A percentile compares a stretch with the other conserved stretches of the same genome.
Evolutionary conservation across 176 grass and related monocot species (phyloP).

Genomic region (Thalia dealbata): DNA sequence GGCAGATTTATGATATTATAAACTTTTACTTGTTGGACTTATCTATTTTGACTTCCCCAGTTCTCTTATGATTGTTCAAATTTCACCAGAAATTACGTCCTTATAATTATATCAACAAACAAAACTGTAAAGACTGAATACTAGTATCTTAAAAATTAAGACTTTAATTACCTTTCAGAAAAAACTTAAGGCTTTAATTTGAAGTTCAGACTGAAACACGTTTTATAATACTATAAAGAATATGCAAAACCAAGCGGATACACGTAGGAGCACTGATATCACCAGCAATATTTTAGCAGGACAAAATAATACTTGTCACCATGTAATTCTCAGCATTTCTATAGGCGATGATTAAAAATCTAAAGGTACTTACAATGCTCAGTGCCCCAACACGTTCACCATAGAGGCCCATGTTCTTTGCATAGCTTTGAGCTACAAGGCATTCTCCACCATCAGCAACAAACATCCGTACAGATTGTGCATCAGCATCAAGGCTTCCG

Average conservation of each 20-base stretch:
- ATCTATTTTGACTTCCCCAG: too few relatives aligned
- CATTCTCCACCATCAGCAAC: slow-evolving; percentile 94
- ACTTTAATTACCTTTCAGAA: too few relatives aligned
- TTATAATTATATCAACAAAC: background rate
- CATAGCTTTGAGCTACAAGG: slow-evolving; percentile 92
- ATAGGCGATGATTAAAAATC: background rate
- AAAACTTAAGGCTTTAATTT: background rate
- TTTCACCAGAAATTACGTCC: too few relatives aligned
- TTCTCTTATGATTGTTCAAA: too few relatives aligned
- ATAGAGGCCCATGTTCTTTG: slow-evolving; percentile 98
- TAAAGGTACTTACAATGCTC: slow-evolving; percentile 66
- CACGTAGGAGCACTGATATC: background rate
- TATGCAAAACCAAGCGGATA: background rate
- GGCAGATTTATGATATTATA: too few relatives aligned
- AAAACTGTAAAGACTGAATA: background rate
- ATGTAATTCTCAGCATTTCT: background rate
- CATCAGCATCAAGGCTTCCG: slow-evolving; percentile 90
- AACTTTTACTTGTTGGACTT: too few relatives aligned
- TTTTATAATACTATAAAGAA: background rate
- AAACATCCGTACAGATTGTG: slow-evolving; percentile 81
- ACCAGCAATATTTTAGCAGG: background rate
- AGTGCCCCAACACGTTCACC: slow-evolving; percentile 95
- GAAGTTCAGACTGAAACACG: background rate
- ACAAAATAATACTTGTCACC: background rate
- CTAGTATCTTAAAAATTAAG: background rate